Percentiles rank a stretch among this genome's conserved stretches.
Evolutionary conservation across 2,329 filamentous ascomycete genomes (phyloP).

Genomic region (Sarocladiaceae sp.): DNA sequence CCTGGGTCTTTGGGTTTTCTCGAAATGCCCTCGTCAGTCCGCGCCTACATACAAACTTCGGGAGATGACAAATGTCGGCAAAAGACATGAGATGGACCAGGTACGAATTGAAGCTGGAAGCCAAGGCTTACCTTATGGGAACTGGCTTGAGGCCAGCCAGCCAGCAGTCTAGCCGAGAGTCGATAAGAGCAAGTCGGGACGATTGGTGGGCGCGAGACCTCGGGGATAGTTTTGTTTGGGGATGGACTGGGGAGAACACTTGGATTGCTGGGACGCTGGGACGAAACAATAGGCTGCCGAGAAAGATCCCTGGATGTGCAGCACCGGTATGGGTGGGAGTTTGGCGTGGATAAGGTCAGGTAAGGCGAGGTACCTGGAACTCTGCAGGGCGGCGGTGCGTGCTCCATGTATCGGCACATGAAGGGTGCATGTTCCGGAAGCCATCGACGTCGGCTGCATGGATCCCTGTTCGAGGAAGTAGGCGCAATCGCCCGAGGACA

Average conservation of each 20-base stretch:
- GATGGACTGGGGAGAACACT: not conserved
- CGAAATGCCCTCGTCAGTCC: not conserved
- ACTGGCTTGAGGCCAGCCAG: no score
- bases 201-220: no score
- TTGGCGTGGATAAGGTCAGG: not conserved
- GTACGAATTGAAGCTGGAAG: no score
- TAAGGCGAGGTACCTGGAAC: not conserved
- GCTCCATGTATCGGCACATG: not conserved
- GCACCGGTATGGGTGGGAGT: no score
- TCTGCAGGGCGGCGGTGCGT: not conserved
- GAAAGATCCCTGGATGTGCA: no score
- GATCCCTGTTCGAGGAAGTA: not conserved
- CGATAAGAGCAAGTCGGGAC: no score
- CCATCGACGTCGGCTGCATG: not conserved
- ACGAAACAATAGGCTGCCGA: conserved; percentile 2
- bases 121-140: no score
- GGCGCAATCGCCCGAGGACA: no score
- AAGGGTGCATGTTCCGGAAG: not conserved
- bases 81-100: not conserved
- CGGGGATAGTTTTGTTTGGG: no score
- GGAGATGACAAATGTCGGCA: not conserved
- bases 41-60: not conserved
- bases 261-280: not conserved
- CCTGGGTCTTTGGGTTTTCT: conserved; percentile 3
- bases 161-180: no score